These are phyloP conservation scores for Marchantia paleacea DNA, from an alignment of 225 moss, liverwort and hornwort species.

Conservation along the genomic window DNA sequence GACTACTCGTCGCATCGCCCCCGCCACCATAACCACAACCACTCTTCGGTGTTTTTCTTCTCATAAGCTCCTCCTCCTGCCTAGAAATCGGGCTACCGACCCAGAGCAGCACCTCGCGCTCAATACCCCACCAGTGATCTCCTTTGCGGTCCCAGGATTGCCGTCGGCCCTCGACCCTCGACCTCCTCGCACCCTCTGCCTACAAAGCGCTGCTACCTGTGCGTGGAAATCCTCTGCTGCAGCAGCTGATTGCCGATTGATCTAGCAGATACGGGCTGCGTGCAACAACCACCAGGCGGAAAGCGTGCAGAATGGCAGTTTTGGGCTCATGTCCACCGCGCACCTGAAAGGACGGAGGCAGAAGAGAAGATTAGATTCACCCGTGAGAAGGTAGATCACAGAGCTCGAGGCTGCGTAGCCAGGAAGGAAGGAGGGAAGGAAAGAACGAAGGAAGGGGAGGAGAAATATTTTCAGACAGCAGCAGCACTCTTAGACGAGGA, in stretches of 20 bases:
- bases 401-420: not conserved
- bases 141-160: not conserved
- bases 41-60: too few relatives aligned
- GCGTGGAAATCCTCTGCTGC: not conserved
- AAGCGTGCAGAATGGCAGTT: not conserved
- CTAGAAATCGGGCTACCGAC: too few relatives aligned
- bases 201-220: too few relatives aligned
- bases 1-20: conserved; percentile 13
- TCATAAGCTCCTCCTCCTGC: too few relatives aligned
- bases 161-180: not conserved
- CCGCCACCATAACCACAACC: not conserved
- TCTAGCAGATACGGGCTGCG: not conserved
- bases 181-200: not conserved
- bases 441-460: not conserved
- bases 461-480: not conserved
- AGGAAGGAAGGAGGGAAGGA: too few relatives aligned
- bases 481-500: too few relatives aligned
- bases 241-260: conserved; percentile 16
- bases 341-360: conserved; percentile 18
- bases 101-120: not conserved
- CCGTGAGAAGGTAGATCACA: not conserved
- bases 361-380: not conserved
- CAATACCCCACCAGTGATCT: not conserved
- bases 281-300: too few relatives aligned
- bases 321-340: not conserved